Evolutionary conservation across 208 protist genomes (phyloP), one percentile per base, ranked within the genome.

Genomic region (Hexamita inflata): DNA sequence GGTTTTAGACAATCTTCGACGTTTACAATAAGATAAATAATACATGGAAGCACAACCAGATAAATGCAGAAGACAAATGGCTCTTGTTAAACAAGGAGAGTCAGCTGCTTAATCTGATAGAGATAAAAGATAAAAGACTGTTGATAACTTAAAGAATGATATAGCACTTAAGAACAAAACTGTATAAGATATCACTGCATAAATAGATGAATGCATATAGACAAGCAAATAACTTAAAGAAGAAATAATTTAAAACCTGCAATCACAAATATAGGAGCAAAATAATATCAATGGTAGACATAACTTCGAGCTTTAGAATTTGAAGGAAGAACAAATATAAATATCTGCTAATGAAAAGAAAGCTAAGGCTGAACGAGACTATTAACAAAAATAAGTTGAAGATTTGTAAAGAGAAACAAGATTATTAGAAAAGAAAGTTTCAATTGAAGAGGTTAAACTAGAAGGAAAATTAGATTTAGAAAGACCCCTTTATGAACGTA

Each of bases 11-110:
- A 34, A 70, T 4, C 32, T 70, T 15, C 2, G n/a, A 19, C 11
- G 42, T 7, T 9, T n/a, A 45, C 26, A 35, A 15, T 28, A 2
- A 45, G 64, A 70, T n/a, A 4, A 45, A 7, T 34, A 70, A 34
- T 11, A 34, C 9, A 34, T 34, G 38, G 11, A 38, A 15, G n/a
- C 38, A 34, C 38, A 45, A 15, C 64, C 64, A 7, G 64, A 70
- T 45, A 70, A 70, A 38, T 70, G 42, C 38, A 35, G 42, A 34
- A 7, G 64, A 11, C 64, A 70, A n/a, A 38, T 38, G 15, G 7
- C 64, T 9, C 64, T 70, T 30, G 64, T 70, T 11, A n/a, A 70
- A n/a, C 64, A 70, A 34, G 64, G 19, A 15, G 19, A 42, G n/a
- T 42, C 24, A 9, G 64, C 64, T n/a, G 64, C 64, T 38, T 38